Conservation (phyloP, 805 yeast genomes). For the Teunomyces barrocoloradensis region DNA sequence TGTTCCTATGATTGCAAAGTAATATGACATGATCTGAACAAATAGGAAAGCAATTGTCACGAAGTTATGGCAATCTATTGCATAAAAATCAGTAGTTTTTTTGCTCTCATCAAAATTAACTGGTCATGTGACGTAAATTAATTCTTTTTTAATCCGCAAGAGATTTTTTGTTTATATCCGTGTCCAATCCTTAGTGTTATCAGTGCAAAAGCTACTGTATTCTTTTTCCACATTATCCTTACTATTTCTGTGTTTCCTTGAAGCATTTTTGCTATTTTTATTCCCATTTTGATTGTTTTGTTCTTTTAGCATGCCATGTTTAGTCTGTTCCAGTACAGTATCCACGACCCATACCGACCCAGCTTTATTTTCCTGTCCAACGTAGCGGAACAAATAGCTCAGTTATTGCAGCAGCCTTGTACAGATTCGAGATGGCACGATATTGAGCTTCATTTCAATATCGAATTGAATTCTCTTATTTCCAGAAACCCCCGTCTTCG, state of each 20-base stretch:
- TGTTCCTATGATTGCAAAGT: slow-evolving; percentile 84
- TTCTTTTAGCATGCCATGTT: slow-evolving; percentile 1
- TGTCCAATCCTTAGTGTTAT: too few relatives aligned
- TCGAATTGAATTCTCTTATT: slow-evolving; percentile 36
- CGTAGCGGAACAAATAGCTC: slow-evolving; percentile 23
- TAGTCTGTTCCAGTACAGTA: slow-evolving; percentile 4
- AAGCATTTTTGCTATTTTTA: background rate
- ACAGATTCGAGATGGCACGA: background rate
- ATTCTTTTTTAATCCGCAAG: too few relatives aligned
- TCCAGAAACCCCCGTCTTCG: slow-evolving; percentile 25
- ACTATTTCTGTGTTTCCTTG: background rate
- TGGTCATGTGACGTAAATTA: too few relatives aligned
- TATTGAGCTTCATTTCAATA: slow-evolving; percentile 16
- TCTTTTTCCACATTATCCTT: background rate
- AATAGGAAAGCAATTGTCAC: background rate
- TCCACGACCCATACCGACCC: slow-evolving; percentile 32
- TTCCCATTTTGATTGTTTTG: background rate
- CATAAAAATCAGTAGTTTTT: too few relatives aligned
- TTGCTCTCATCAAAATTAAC: too few relatives aligned
- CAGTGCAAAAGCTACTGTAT: too few relatives aligned
- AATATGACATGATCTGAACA: slow-evolving; percentile 54
- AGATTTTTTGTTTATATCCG: too few relatives aligned
- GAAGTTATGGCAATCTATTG: too few relatives aligned
- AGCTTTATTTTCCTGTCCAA: slow-evolving; percentile 38
- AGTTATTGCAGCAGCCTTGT: background rate